Conservation (phyloP, 2,329 filamentous ascomycete species). For the Gremmenia infestans region DNA sequence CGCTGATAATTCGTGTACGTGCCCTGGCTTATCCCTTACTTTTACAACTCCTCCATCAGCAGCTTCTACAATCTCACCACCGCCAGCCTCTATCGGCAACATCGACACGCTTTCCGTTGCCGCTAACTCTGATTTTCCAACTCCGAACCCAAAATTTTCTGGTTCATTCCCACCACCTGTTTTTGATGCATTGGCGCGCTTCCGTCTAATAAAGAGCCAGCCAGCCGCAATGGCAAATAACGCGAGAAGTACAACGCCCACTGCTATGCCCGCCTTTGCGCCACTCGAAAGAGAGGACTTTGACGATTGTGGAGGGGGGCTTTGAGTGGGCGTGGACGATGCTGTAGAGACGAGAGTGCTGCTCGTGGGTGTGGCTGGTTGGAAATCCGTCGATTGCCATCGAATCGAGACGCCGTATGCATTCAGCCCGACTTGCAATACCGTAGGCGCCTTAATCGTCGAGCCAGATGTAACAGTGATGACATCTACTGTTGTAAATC, state of each 20-base stretch:
- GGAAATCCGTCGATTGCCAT: neutral
- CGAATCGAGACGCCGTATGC: neutral
- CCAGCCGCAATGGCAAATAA: neutral
- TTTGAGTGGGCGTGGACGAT: neutral
- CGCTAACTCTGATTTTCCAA: neutral
- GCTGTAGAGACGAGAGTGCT: neutral
- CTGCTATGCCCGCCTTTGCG: neutral
- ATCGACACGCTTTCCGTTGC: neutral
- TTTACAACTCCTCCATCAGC: too few species aligned
- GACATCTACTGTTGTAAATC: neutral
- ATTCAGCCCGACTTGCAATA: neutral
- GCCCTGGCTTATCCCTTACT: too few species aligned
- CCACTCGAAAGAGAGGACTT: neutral
- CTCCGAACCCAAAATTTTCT: neutral
- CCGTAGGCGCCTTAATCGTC: neutral
- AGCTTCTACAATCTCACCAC: neutral
- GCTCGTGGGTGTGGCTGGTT: neutral
- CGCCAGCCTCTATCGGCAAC: neutral
- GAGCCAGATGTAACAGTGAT: neutral
- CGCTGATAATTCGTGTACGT: too few species aligned
- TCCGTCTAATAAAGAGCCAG: neutral
- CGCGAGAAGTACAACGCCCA: neutral
- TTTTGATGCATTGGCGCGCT: neutral
- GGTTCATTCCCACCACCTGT: too few species aligned
- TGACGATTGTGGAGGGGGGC: neutral